Base-by-base conservation (phyloP, 2,329 filamentous ascomycete genomes). In the Chaetomium strumarium region DNA sequence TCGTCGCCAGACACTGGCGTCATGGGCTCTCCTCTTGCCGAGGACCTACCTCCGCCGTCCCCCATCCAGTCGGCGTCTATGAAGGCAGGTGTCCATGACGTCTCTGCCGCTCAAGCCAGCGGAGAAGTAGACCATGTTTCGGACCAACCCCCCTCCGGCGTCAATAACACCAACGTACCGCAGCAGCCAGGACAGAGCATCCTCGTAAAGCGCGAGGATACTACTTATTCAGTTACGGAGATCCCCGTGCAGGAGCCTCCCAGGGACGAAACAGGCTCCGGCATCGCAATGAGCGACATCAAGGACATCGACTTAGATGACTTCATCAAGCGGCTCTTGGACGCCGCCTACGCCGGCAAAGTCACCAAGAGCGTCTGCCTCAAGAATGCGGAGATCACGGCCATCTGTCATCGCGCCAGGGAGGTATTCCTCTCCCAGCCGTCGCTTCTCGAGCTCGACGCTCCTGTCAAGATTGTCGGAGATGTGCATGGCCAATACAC, bases 401-500 rank as follows among this genome's bases (percentile, higher is more conserved):
- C 92, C 55, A 92, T 99, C 59, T 99, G 93, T 69, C 83, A 87
- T 57, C 88, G 90, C 51, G 91, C 88, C 3, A 83, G 91, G 53
- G 93, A 99, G 69, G 80, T 92, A 10, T 88, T 99, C 58, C 75
- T 99, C 8, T 90, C 87, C 5, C 93, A 99, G 66, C 93, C 93
- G 4, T 90, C 93, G 1, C 76, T 99, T 20, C 73, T 99, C 52
- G 93, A 99, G 71, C 79, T 99, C 42, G 86, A 92, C 58, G 89
- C 93, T 5, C 92, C 93, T 0, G 93, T 99, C 65, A 99, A 99
- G 74, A 95, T 99, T 64, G 93, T 97, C 29, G 92, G 92, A 46
- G 92, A 97, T 67, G 90, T 97, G 13, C 92, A 97, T 67, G 92
- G 92, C 46, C 92, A 97, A 70, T 97, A 96, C 69, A 95, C 90